Conservation (phyloP, 1,139 yeast species). For the Meyerozyma carpophila region DNA sequence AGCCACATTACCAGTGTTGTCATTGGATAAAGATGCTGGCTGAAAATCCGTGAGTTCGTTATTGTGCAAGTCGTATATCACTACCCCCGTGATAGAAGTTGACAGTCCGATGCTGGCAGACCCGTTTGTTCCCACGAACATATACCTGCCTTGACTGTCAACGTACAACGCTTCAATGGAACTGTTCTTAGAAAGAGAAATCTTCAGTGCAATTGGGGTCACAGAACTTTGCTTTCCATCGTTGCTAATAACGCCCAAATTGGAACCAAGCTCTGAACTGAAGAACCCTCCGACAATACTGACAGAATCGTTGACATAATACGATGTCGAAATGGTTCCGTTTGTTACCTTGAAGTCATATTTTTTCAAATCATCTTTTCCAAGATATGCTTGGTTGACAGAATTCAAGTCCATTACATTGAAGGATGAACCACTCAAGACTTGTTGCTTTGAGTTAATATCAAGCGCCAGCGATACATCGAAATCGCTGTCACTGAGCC, state of each 20-base stretch:
- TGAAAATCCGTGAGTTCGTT: constrained; percentile 37
- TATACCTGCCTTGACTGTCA: constrained; percentile 25
- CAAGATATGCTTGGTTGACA: constrained; percentile 27
- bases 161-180: constrained; percentile 39
- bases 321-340: constrained; percentile 36
- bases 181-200: constrained; percentile 34
- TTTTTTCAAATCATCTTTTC: constrained; percentile 15
- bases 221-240: constrained; percentile 17
- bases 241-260: constrained; percentile 33
- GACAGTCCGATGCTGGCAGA: constrained; percentile 23
- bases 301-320: constrained; percentile 41
- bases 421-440: constrained; percentile 38
- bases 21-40: constrained; percentile 38
- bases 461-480: constrained; percentile 30
- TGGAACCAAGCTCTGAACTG: constrained; percentile 14
- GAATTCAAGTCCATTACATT: constrained; percentile 29
- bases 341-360: constrained; percentile 19
- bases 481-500: constrained; percentile 30
- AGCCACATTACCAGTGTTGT: constrained; percentile 20
- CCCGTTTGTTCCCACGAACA: constrained; percentile 52
- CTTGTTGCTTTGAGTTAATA: constrained; percentile 21
- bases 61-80: constrained; percentile 45
- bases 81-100: constrained; percentile 36
- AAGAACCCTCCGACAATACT: constrained; percentile 52
- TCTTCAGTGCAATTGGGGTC: constrained; percentile 19